phyloP scores from a whole-genome alignment of 805 yeast genomes.

The Hanseniaspora singularis region DNA sequence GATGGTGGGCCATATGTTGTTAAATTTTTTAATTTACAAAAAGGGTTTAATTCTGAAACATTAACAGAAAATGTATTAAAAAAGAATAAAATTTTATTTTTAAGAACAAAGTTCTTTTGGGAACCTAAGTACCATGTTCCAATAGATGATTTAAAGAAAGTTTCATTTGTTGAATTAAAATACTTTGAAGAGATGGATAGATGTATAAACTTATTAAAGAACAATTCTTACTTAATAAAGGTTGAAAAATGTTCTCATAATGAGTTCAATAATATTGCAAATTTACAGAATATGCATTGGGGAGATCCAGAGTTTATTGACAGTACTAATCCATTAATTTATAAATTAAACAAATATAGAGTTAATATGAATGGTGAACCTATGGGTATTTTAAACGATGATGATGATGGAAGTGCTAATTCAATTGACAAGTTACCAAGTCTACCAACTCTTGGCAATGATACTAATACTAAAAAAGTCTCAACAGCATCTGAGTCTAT shows the following conservation, averaged over 20 bases:
- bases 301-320: slow-evolving; percentile 13
- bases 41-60: slow-evolving; percentile 38
- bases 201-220: slow-evolving; percentile 24
- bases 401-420: not conserved
- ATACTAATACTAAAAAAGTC: not conserved
- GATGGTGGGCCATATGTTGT: slow-evolving; percentile 50
- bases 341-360: slow-evolving; percentile 3
- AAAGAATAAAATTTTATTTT: slow-evolving; percentile 47
- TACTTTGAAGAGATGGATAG: slow-evolving; percentile 32
- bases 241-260: slow-evolving; percentile 5
- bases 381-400: slow-evolving; percentile 4
- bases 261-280: slow-evolving; percentile 6
- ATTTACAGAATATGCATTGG: slow-evolving; percentile 11
- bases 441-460: slow-evolving; percentile 5
- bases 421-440: not conserved
- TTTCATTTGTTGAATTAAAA: slow-evolving; percentile 37
- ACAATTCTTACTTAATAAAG: slow-evolving; percentile 8
- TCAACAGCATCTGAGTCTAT: not conserved
- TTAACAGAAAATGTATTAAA: slow-evolving; percentile 47
- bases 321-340: not conserved
- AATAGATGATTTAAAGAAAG: slow-evolving; percentile 41
- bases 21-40: slow-evolving; percentile 50
- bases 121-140: slow-evolving; percentile 47
- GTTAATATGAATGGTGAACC: slow-evolving; percentile 13
- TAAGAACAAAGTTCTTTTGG: slow-evolving; percentile 51